Percentiles rank a stretch among this genome's conserved stretches.
These are phyloP conservation scores for Arachis monticola DNA, from an alignment of 331 rosid genomes.

Conservation along the genomic window DNA sequence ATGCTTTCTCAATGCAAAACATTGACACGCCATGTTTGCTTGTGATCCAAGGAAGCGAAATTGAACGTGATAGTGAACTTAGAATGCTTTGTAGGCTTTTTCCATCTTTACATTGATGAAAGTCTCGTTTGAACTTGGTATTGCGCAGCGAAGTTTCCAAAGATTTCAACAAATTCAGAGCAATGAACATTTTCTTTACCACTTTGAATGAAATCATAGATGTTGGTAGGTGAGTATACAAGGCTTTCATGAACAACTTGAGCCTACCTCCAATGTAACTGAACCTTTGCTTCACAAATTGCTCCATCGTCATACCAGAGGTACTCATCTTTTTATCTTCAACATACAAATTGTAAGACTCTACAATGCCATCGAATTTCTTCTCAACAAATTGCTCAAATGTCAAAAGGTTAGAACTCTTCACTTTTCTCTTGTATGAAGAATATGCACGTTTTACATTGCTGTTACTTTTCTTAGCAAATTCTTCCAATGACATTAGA, in stretches of 20 bases:
- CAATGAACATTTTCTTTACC: conserved; percentile 34
- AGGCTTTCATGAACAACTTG: not conserved
- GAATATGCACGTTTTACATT: not conserved
- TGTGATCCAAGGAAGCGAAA: no score
- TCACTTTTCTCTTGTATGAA: conserved; percentile 8
- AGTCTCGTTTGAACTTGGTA: no score
- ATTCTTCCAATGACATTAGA: conserved; percentile 24
- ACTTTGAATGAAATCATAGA: conserved; percentile 37
- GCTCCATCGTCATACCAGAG: conserved; percentile 4
- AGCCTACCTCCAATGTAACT: no score
- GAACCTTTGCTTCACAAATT: no score
- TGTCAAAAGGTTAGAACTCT: not conserved
- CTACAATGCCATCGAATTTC: not conserved
- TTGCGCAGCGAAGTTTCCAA: conserved; percentile 10
- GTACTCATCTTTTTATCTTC: not conserved
- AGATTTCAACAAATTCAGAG: not conserved
- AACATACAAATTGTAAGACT: conserved; percentile 7
- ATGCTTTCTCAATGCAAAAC: no score
- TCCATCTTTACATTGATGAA: no score
- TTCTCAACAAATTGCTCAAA: conserved; percentile 31
- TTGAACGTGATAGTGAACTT: not conserved
- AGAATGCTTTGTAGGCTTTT: conserved; percentile 5
- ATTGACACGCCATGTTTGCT: no score
- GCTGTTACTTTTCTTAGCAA: conserved; percentile 7
- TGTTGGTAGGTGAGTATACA: conserved; percentile 56